A percentile compares a stretch with the other conserved stretches of the same genome.
Evolutionary conservation across 2,329 filamentous ascomycete genomes (phyloP).

Genomic region (Neopestalotiopsis clavispora): DNA sequence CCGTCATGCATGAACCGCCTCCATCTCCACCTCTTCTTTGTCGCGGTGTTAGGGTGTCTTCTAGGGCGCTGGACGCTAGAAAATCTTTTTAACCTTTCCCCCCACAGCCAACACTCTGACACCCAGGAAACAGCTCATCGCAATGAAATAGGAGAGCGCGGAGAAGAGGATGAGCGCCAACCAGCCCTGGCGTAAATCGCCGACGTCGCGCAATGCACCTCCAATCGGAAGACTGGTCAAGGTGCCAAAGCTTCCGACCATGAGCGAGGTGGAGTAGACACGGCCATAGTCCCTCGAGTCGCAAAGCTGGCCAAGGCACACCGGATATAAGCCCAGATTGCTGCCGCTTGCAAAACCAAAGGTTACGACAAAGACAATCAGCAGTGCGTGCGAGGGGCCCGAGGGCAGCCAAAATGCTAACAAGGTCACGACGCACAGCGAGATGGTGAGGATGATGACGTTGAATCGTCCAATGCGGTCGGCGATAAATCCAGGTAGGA

Average conservation of each 20-base stretch:
- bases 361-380: conserved; percentile 71
- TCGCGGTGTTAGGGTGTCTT: not conserved
- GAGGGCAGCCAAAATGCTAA: conserved; percentile 75
- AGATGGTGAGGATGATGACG: conserved; percentile 72
- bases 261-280: conserved; percentile 79
- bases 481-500: conserved; percentile 75
- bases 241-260: conserved; percentile 75
- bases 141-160: conserved; percentile 32
- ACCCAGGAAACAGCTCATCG: conserved; percentile 34
- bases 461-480: conserved; percentile 84
- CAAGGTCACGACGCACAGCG: conserved; percentile 56
- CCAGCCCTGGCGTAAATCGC: conserved; percentile 29
- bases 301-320: conserved; percentile 82
- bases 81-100: conserved; percentile 31
- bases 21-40: not conserved
- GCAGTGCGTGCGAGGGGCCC: conserved; percentile 54
- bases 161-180: conserved; percentile 32
- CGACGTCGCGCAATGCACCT: conserved; percentile 37
- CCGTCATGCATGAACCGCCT: not conserved
- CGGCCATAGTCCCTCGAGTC: conserved; percentile 76
- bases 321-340: conserved; percentile 78
- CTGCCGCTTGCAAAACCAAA: conserved; percentile 83
- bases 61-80: conserved; percentile 13
- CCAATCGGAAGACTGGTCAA: conserved; percentile 52
- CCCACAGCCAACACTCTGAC: conserved; percentile 33